Evolutionary conservation across 1,284 basidiomycete species (phyloP).

Genomic region (Mycena sp.): DNA sequence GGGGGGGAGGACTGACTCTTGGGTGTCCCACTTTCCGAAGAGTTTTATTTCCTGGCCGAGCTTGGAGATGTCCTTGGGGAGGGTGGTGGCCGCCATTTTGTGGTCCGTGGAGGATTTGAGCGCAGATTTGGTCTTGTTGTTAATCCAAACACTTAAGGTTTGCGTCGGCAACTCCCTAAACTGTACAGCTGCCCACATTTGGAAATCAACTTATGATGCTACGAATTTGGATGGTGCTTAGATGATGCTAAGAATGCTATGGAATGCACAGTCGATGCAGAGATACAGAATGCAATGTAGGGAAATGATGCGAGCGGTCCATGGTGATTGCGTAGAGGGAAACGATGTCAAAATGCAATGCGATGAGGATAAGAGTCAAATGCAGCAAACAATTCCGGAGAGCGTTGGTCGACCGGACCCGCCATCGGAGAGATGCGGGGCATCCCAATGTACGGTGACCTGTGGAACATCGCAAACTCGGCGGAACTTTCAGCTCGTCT

Average conservation of each 20-base stretch:
- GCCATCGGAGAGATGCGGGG: slow-evolving; percentile 13
- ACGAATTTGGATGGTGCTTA: no score
- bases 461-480: slow-evolving; percentile 12
- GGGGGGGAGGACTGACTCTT: slow-evolving; percentile 78
- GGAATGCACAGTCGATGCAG: no score
- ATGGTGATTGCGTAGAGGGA: slow-evolving; percentile 9
- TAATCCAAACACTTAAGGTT: no score
- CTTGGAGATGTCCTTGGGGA: slow-evolving; percentile 87
- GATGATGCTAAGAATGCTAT: no score
- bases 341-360: slow-evolving; percentile 22
- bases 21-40: slow-evolving; percentile 97
- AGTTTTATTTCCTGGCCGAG: slow-evolving; percentile 91
- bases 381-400: slow-evolving; percentile 18
- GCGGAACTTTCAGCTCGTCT: slow-evolving; percentile 19
- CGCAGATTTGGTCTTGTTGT: background rate
- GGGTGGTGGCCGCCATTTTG: slow-evolving; percentile 74
- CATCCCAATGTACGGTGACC: background rate
- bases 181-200: no score
- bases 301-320: no score
- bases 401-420: slow-evolving; percentile 4
- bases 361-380: slow-evolving; percentile 20
- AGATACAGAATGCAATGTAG: no score
- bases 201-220: no score
- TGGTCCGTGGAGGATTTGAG: slow-evolving; percentile 10
- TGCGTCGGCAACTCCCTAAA: no score